These are phyloP conservation scores for Phytophthora gonapodyides DNA, from an alignment of 352 stramenopile species.

Conservation along the genomic window DNA sequence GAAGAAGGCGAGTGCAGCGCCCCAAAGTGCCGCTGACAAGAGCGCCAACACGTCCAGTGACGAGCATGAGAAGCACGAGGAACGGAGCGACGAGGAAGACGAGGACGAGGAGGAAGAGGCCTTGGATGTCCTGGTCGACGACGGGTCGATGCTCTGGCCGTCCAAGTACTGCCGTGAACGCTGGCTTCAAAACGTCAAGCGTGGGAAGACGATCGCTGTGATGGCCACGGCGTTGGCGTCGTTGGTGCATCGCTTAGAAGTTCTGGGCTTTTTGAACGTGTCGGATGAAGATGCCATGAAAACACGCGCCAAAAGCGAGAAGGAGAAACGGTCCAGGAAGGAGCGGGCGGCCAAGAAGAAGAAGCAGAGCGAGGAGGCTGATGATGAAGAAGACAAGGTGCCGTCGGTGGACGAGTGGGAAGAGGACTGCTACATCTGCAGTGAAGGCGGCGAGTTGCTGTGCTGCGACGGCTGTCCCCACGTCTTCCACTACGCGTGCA, in stretches of 20 bases:
- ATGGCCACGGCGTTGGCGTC: constrained; percentile 63
- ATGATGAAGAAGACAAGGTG: constrained; percentile 47
- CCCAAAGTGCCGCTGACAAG: constrained; percentile 18
- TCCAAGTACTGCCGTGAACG: constrained; percentile 69
- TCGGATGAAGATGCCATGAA: constrained; percentile 51
- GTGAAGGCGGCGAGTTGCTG: constrained; percentile 81
- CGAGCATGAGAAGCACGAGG: constrained; percentile 30
- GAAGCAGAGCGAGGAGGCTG: constrained; percentile 56
- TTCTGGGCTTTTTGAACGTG: constrained; percentile 65
- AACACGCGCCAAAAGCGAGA: constrained; percentile 66
- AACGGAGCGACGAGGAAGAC: constrained; percentile 75
- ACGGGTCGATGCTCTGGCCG: constrained; percentile 71
- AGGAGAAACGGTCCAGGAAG: constrained; percentile 74
- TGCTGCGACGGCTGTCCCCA: constrained; percentile 92
- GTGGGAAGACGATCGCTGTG: constrained; percentile 51
- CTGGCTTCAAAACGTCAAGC: constrained; percentile 71
- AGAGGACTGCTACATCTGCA: constrained; percentile 91
- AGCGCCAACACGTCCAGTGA: constrained; percentile 28
- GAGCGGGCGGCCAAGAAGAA: constrained; percentile 74
- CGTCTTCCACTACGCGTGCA: constrained; percentile 92
- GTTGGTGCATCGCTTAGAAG: constrained; percentile 73
- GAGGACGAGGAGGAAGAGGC: constrained; percentile 79
- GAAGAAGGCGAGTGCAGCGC: constrained; percentile 24
- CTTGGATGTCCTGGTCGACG: constrained; percentile 58
- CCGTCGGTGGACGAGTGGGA: constrained; percentile 86